These are phyloP conservation scores for Tricholomella constricta DNA, from an alignment of 768 basidiomycete genomes.

Conservation along the genomic window DNA sequence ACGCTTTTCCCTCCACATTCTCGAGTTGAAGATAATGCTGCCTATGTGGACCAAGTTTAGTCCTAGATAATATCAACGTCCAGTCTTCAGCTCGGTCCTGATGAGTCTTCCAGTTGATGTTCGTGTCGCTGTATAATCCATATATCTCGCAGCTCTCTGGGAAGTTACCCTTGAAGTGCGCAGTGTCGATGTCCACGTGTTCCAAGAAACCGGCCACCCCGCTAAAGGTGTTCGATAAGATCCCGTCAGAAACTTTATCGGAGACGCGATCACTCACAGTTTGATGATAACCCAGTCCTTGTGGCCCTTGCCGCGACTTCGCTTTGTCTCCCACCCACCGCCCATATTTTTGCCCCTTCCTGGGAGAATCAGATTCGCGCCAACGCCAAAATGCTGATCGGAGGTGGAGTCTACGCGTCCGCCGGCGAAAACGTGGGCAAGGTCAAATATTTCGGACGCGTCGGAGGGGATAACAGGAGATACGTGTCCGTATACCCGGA, in stretches of 20 bases:
- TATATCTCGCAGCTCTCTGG: slow-evolving; percentile 86
- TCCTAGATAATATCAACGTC: slow-evolving; percentile 72
- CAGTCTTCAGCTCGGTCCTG: slow-evolving; percentile 54
- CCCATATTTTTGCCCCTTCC: slow-evolving; percentile 95
- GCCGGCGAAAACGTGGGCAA: slow-evolving; percentile 90
- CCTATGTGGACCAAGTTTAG: slow-evolving; percentile 84
- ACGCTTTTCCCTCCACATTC: slow-evolving; percentile 55
- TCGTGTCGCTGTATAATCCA: slow-evolving; percentile 44
- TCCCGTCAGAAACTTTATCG: neutral
- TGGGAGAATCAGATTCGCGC: slow-evolving; percentile 87
- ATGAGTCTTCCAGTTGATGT: slow-evolving; percentile 40
- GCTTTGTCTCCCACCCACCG: slow-evolving; percentile 98
- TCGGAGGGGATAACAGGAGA: slow-evolving; percentile 59
- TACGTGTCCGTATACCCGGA: slow-evolving; percentile 87
- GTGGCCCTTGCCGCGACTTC: slow-evolving; percentile 77
- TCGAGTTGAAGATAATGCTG: slow-evolving; percentile 89
- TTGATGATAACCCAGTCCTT: slow-evolving; percentile 92
- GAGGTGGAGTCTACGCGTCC: slow-evolving; percentile 83
- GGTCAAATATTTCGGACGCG: slow-evolving; percentile 60
- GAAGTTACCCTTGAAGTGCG: slow-evolving; percentile 95
- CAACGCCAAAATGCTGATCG: slow-evolving; percentile 95
- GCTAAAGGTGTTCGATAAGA: slow-evolving; percentile 37
- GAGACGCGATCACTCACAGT: slow-evolving; percentile 55
- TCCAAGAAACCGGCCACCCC: slow-evolving; percentile 76
- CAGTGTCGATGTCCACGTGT: slow-evolving; percentile 87